Conservation (phyloP, 176 grass and related monocot species). For the Microstegium vimineum region DNA sequence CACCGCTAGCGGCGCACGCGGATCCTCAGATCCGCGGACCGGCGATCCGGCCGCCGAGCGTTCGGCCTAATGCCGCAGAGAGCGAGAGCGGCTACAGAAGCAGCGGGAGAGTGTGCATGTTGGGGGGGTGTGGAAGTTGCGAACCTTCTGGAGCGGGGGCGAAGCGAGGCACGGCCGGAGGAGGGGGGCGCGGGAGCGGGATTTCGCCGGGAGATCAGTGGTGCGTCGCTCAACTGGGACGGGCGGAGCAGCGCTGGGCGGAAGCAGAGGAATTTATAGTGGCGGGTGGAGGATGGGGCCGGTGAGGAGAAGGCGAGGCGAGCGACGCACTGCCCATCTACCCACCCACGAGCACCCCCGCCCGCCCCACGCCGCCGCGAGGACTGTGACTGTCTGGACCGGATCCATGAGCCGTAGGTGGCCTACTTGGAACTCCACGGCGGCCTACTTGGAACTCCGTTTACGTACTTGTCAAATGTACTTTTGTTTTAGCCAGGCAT, state of each 20-base stretch:
- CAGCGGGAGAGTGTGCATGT: neutral
- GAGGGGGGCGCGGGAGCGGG: neutral
- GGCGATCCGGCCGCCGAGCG: constrained; percentile 8
- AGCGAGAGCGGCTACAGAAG: neutral
- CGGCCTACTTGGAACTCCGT: neutral
- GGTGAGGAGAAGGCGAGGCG: constrained; percentile 36
- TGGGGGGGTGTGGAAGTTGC: neutral
- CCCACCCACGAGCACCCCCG: no score
- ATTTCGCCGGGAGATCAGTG: constrained; percentile 10
- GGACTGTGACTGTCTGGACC: constrained; percentile 14
- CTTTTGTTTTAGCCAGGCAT: neutral
- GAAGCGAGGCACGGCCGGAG: constrained; percentile 2
- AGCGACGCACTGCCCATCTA: constrained; percentile 36
- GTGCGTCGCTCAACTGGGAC: neutral
- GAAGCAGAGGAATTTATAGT: constrained; percentile 32
- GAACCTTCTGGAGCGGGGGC: constrained; percentile 31
- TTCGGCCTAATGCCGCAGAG: constrained; percentile 24
- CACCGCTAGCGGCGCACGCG: neutral
- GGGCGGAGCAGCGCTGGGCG: neutral
- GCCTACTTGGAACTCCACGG: no score
- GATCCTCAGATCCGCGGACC: constrained; percentile 36
- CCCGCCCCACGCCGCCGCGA: neutral
- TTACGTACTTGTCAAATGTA: neutral
- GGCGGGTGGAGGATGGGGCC: constrained; percentile 13
- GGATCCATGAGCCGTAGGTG: constrained; percentile 23